Evolutionary conservation across 495 filamentous ascomycete species (phyloP).

Genomic region (Geopyxis carbonaria): DNA sequence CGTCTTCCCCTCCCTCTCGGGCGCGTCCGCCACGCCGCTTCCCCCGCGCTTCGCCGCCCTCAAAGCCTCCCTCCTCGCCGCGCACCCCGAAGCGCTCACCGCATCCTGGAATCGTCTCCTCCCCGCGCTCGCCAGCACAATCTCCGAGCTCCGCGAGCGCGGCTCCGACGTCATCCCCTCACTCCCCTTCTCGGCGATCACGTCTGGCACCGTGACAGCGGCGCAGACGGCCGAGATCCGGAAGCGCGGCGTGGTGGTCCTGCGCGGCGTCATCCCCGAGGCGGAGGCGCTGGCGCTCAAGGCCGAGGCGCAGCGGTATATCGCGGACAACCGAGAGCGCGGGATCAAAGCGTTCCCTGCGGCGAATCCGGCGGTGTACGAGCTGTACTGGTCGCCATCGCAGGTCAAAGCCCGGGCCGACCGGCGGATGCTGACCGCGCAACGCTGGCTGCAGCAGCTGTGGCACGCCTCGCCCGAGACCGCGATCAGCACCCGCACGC

Average conservation of each 20-base stretch:
- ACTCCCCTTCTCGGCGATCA: conserved; percentile 39
- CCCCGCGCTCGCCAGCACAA: conserved; percentile 35
- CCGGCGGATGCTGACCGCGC: conserved; percentile 48
- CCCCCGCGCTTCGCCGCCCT: conserved; percentile 57
- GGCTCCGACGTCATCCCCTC: conserved; percentile 35
- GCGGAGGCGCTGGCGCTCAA: conserved; percentile 42
- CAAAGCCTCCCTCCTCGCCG: conserved; percentile 46
- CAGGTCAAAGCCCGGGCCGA: conserved; percentile 61
- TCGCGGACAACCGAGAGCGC: conserved; percentile 37
- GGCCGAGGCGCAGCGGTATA: conserved; percentile 41
- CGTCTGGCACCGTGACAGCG: conserved; percentile 27
- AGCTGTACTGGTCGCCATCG: conserved; percentile 72
- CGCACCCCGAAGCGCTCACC: conserved; percentile 43
- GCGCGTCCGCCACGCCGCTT: conserved; percentile 43
- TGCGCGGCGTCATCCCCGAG: conserved; percentile 45
- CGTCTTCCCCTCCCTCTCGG: conserved; percentile 65
- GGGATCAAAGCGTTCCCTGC: conserved; percentile 34
- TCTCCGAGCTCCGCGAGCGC: conserved; percentile 30
- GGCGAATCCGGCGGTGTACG: conserved; percentile 55
- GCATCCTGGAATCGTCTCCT: conserved; percentile 58
- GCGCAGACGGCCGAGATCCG: conserved; percentile 39
- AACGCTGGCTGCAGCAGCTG: conserved; percentile 53
- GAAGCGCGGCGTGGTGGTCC: conserved; percentile 45
- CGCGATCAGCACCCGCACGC: conserved; percentile 40
- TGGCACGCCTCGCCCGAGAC: conserved; percentile 51